Evolutionary conservation across 129 eudicot species (phyloP), one percentile per base, ranked within the genome.

Genomic region (Artemisia argyi): DNA sequence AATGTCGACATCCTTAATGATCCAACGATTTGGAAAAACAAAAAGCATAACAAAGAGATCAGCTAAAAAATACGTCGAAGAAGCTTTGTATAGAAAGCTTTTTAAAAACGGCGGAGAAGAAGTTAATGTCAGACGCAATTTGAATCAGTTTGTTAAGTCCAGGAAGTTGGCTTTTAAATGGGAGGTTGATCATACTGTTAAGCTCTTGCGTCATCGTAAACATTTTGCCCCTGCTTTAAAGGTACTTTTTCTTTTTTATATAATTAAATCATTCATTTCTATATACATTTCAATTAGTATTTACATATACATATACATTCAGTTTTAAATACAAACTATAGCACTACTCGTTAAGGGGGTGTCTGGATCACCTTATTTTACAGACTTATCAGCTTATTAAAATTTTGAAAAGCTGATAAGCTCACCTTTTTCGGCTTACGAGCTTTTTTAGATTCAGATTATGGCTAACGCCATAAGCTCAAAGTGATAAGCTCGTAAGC

Each of bases 111-210:
- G 97, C 0, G 83, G 97, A 56, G 83, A 90, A 16, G 96, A 86
- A 68, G 60, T 80, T 20, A 84, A 68, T 20, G 89, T 95, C 42
- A 71, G 94, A 57, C 86, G 78, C 60, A 85, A 81, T 42, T 74
- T 91, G 75, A 91, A 95, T 66, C 66, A 72, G 58, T 95, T 95
- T 74, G 68, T 90, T 65, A 86, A 83, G 62, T 79, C 81, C 17
- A 81, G 63, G 16, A 91, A 95, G 74, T 67, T 80, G 26, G 99
- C 89, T 19, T 95, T 66, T 60, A 95, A 95, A 79, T 95, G 99
- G 99, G 99, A 95, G 63, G 97, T 91, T 39, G 99, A 89, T 67
- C 85, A 81, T 55, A 76, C 97, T 1, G 79, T 95, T 75, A 88
- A 88, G 88, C 26, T 83, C 62, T 91, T 95, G 26, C 96, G 99